Percentiles rank a stretch among this genome's conserved stretches.
Evolutionary conservation across 2,329 filamentous ascomycete species (phyloP).

Genomic region (Talaromyces sp.): DNA sequence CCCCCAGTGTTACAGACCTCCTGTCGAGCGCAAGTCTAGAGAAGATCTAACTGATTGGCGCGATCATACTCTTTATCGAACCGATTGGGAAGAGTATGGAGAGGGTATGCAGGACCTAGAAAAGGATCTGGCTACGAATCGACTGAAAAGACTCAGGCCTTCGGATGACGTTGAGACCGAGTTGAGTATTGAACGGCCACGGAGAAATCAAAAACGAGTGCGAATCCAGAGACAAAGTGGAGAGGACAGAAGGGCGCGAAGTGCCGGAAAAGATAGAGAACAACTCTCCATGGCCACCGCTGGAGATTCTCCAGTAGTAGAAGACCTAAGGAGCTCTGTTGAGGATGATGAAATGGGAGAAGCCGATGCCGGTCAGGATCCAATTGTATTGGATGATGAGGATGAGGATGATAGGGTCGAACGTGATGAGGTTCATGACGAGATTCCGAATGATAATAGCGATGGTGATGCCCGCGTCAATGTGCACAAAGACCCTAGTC

Average conservation of each 20-base stretch:
- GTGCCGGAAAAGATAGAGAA: no score
- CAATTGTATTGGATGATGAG: no score
- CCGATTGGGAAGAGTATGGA: slow-evolving; percentile 55
- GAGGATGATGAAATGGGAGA: slow-evolving; percentile 5
- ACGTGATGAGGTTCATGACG: no score
- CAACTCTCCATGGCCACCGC: no score
- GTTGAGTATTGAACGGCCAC: background rate
- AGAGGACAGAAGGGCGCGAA: no score
- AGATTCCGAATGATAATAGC: no score
- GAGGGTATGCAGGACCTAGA: slow-evolving; percentile 30
- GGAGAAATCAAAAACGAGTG: background rate
- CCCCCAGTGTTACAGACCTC: slow-evolving; percentile 18
- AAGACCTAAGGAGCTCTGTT: background rate
- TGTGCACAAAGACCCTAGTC: no score
- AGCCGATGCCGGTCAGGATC: background rate
- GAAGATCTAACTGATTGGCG: slow-evolving; percentile 53
- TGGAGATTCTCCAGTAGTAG: no score
- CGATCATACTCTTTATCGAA: slow-evolving; percentile 47
- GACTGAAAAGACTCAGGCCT: slow-evolving; percentile 35
- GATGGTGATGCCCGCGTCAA: no score
- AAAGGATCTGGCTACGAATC: slow-evolving; percentile 33
- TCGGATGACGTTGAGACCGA: background rate
- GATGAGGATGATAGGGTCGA: no score
- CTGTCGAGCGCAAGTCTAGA: slow-evolving; percentile 34
- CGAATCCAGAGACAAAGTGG: no score